Evolutionary conservation across 805 yeast species (phyloP).

Genomic region (Kazachstania bromeliacearum): DNA sequence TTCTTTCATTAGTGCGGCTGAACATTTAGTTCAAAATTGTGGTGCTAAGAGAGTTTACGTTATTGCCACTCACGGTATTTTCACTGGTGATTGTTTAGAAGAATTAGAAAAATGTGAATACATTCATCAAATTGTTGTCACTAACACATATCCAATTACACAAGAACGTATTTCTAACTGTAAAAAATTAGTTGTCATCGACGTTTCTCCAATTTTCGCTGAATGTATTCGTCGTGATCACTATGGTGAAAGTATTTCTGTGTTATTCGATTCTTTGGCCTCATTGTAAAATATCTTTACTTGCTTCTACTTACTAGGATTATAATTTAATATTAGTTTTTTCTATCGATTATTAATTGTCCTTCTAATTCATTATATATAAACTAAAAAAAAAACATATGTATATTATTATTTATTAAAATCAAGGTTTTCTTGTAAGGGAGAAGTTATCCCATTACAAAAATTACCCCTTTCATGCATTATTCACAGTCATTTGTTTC

Average conservation of each 20-base stretch:
- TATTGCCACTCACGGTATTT: constrained; percentile 93
- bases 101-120: constrained; percentile 66
- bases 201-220: constrained; percentile 90
- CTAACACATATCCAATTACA: constrained; percentile 90
- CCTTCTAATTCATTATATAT: no score
- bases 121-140: constrained; percentile 86
- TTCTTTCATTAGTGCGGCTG: constrained; percentile 94
- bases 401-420: no score
- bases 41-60: constrained; percentile 89
- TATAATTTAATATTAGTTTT: no score
- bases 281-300: constrained; percentile 23
- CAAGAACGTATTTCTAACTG: constrained; percentile 47
- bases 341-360: no score
- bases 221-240: constrained; percentile 98
- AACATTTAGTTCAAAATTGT: constrained; percentile 89
- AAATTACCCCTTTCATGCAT: no score
- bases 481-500: no score
- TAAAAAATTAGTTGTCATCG: constrained; percentile 74
- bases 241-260: constrained; percentile 94
- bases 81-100: constrained; percentile 79
- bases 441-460: no score
- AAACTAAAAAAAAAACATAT: no score
- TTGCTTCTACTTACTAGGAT: not conserved
- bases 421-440: no score
- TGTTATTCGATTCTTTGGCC: constrained; percentile 80